phyloP scores from a whole-genome alignment of 2,329 filamentous ascomycete genomes.

The Coniochaeta hoffmannii region DNA sequence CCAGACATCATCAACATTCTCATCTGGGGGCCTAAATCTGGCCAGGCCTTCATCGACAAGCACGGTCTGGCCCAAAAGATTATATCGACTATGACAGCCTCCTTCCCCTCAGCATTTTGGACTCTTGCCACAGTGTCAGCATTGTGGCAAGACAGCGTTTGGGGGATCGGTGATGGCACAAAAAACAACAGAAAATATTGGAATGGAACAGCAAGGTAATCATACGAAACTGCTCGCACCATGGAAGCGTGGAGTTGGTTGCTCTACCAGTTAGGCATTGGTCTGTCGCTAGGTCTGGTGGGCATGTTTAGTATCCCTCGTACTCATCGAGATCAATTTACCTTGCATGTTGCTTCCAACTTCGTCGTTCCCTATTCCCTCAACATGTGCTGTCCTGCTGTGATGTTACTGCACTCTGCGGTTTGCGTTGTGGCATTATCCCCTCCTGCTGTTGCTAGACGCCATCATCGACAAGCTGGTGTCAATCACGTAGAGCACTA shows the following conservation, averaged over 20 bases:
- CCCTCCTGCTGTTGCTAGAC: too few relatives aligned
- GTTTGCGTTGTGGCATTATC: too few relatives aligned
- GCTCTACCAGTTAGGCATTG: background rate
- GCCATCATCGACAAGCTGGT: too few relatives aligned
- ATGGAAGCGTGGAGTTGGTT: background rate
- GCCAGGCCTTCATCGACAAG: background rate
- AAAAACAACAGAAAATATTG: background rate
- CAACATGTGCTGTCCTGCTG: background rate
- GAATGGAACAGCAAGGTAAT: background rate
- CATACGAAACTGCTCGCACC: background rate
- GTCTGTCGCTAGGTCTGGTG: background rate
- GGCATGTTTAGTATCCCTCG: background rate
- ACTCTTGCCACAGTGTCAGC: background rate
- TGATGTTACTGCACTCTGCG: background rate
- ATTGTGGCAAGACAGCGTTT: too few relatives aligned
- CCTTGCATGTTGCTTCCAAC: background rate
- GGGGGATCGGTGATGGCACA: background rate
- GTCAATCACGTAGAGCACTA: too few relatives aligned
- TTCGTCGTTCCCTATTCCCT: background rate
- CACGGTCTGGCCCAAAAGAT: background rate
- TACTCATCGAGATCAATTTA: background rate
- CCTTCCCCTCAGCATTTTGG: background rate
- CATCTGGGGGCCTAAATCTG: background rate
- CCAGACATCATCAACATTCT: too few relatives aligned
- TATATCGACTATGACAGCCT: background rate